Evolutionary conservation across 2,329 filamentous ascomycete species (phyloP).

Genomic region (Byssochlamys sp.): DNA sequence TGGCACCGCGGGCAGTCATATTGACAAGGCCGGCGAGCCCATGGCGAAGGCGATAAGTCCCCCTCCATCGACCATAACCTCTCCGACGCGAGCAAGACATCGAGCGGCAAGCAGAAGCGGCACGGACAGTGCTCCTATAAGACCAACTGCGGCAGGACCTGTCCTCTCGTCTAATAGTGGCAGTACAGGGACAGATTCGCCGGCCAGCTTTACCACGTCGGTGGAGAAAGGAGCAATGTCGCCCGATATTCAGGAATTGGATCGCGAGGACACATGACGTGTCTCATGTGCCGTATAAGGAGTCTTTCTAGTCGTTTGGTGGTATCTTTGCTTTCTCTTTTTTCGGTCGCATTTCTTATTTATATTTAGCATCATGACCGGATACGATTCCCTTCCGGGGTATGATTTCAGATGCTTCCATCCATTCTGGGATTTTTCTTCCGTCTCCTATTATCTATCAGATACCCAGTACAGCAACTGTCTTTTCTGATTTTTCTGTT

Average conservation of each 20-base stretch:
- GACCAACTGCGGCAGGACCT: conserved; percentile 5
- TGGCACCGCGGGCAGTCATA: conserved; percentile 8
- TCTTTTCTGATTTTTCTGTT: conserved; percentile 1
- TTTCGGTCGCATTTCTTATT: conserved; percentile 1
- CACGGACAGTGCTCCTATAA: conserved; percentile 3
- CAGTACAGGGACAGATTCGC: conserved; percentile 16
- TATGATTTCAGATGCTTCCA: neutral
- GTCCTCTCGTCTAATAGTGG: conserved; percentile 21
- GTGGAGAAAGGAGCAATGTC: neutral
- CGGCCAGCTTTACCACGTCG: conserved; percentile 10
- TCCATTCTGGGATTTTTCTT: neutral
- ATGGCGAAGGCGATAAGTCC: neutral
- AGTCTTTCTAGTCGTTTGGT: neutral
- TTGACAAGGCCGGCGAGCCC: conserved; percentile 9
- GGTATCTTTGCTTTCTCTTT: neutral
- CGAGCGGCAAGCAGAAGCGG: neutral
- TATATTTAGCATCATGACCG: neutral
- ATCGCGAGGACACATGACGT: neutral
- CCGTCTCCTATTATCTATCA: conserved; percentile 9
- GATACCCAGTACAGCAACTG: conserved; percentile 24
- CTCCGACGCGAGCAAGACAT: neutral
- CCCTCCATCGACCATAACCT: neutral
- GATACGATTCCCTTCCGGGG: neutral
- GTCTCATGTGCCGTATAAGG: neutral
- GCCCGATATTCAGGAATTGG: neutral